These are phyloP conservation scores for Tolypocladium nubicola DNA, from an alignment of 2,329 filamentous ascomycete species.

Conservation along the genomic window DNA sequence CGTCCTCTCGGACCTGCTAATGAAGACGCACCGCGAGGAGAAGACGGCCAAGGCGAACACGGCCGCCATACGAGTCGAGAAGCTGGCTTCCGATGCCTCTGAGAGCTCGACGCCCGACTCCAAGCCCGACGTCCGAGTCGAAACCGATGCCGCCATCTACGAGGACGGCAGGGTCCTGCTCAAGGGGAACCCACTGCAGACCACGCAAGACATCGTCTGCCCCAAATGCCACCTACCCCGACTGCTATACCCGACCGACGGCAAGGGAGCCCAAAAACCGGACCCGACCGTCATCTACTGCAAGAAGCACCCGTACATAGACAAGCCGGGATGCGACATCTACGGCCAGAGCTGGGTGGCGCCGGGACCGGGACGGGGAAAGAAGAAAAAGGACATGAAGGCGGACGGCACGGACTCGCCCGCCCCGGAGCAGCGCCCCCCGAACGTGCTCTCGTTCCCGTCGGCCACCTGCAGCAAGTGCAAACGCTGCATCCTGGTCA, in stretches of 20 bases:
- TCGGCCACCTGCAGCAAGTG: conserved; percentile 59
- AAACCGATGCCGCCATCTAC: conserved; percentile 60
- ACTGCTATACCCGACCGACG: conserved; percentile 61
- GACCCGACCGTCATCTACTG: conserved; percentile 64
- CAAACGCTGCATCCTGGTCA: conserved; percentile 55
- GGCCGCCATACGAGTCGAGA: conserved; percentile 54
- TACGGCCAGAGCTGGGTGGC: conserved; percentile 75
- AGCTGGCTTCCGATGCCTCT: conserved; percentile 45
- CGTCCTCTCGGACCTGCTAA: conserved; percentile 62
- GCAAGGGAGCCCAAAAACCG: conserved; percentile 54
- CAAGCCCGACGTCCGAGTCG: conserved; percentile 44
- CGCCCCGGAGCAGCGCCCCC: conserved; percentile 42
- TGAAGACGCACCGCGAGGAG: conserved; percentile 68
- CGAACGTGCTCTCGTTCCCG: conserved; percentile 53
- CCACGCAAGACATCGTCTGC: conserved; percentile 61
- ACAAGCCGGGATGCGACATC: conserved; percentile 67
- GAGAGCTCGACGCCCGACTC: conserved; percentile 42
- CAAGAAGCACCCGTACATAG: conserved; percentile 68
- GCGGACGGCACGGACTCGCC: conserved; percentile 35
- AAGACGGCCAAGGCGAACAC: conserved; percentile 61
- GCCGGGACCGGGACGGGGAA: conserved; percentile 58
- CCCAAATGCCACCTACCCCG: conserved; percentile 65
- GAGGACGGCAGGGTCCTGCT: conserved; percentile 58
- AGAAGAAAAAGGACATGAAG: conserved; percentile 69
- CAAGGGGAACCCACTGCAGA: conserved; percentile 63